phyloP scores from a whole-genome alignment of 768 basidiomycete genomes.

The Boletus rubroflammeus region DNA sequence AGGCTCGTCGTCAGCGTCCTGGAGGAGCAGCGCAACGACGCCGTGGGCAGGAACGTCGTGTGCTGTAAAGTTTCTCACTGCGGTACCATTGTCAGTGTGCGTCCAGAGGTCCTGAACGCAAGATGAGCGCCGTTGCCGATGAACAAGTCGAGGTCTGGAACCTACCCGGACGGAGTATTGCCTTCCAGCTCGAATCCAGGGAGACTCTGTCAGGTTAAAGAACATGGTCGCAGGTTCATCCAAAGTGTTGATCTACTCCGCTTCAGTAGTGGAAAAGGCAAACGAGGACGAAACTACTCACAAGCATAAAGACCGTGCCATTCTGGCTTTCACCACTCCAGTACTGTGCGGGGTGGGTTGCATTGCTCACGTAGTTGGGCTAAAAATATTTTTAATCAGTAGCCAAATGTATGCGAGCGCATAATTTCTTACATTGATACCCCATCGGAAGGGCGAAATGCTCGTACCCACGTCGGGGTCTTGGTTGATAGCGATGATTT shows the following conservation, averaged over 20 bases:
- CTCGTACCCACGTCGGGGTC: conserved; percentile 59
- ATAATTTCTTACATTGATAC: conserved; percentile 48
- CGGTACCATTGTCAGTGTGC: conserved; percentile 68
- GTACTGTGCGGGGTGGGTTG: conserved; percentile 60
- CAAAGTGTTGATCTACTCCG: conserved; percentile 54
- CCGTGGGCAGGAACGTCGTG: conserved; percentile 60
- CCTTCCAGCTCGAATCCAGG: conserved; percentile 65
- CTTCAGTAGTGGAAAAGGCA: neutral
- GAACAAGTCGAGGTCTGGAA: neutral
- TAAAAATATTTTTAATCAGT: conserved; percentile 6
- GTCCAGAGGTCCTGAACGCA: conserved; percentile 61
- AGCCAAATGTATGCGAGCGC: neutral
- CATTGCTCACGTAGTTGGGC: conserved; percentile 38
- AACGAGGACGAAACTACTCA: conserved; percentile 23
- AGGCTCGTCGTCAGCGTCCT: conserved; percentile 67
- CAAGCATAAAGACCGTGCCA: conserved; percentile 66
- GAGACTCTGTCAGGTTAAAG: conserved; percentile 65
- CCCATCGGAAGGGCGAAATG: conserved; percentile 68
- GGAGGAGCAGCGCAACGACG: conserved; percentile 61
- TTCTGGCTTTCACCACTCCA: conserved; percentile 68
- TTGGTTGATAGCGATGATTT: conserved; percentile 68
- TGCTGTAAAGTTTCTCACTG: conserved; percentile 54
- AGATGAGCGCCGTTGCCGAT: neutral
- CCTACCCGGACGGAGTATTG: conserved; percentile 63
- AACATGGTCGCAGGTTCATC: conserved; percentile 53